Conservation (phyloP, 2,329 filamentous ascomycete species). For the Aspergillus tubingensis region DNA sequence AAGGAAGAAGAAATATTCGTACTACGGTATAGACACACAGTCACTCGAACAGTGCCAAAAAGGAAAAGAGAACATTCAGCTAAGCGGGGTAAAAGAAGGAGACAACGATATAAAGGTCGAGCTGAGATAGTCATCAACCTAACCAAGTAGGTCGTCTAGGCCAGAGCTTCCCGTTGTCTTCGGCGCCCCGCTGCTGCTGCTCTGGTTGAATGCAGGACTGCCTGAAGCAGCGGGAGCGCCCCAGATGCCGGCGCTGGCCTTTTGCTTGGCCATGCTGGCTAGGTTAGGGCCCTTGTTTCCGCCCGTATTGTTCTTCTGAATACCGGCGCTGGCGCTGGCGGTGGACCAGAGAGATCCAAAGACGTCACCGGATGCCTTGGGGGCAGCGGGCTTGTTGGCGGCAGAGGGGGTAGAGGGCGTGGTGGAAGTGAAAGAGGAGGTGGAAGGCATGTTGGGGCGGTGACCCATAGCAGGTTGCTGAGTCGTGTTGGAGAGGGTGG, state of each 20-base stretch:
- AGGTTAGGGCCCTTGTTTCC: slow-evolving; percentile 72
- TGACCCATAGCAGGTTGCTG: slow-evolving; percentile 34
- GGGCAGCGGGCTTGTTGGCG: slow-evolving; percentile 52
- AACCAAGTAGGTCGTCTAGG: slow-evolving; percentile 46
- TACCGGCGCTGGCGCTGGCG: slow-evolving; percentile 67
- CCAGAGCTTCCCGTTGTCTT: slow-evolving; percentile 38
- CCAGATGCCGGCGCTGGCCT: slow-evolving; percentile 93
- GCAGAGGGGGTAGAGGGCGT: slow-evolving; percentile 42
- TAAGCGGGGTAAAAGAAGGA: not conserved
- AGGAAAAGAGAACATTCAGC: too few relatives aligned
- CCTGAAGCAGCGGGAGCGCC: slow-evolving; percentile 66
- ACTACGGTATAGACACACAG: slow-evolving; percentile 8
- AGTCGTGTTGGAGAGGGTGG: slow-evolving; percentile 31
- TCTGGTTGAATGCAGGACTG: slow-evolving; percentile 52
- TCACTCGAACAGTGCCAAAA: slow-evolving; percentile 1
- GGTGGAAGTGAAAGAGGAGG: slow-evolving; percentile 41
- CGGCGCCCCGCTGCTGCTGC: slow-evolving; percentile 14
- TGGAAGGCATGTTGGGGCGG: slow-evolving; percentile 38
- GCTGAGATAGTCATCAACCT: slow-evolving; percentile 10
- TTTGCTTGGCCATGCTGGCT: slow-evolving; percentile 96
- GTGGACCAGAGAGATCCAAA: slow-evolving; percentile 82
- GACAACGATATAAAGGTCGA: slow-evolving; percentile 9
- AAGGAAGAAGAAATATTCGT: not conserved
- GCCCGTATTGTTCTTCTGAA: slow-evolving; percentile 70
- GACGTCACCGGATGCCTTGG: slow-evolving; percentile 68